phyloP scores from a whole-genome alignment of 2,329 filamentous ascomycete genomes.

The Tolypocladium album region DNA sequence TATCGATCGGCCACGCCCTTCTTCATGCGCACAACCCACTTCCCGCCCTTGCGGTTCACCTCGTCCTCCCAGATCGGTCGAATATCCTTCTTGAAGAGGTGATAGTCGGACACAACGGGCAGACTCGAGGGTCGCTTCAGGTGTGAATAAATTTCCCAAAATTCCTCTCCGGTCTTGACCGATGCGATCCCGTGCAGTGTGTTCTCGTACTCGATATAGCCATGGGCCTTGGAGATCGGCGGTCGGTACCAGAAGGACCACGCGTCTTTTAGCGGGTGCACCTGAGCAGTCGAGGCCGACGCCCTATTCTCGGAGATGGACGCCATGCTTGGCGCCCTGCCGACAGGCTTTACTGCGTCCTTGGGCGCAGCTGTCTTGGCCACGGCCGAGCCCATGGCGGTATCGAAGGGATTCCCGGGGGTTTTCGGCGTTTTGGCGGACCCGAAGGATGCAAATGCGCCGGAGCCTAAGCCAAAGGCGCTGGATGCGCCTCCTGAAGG shows the following conservation, averaged over 20 bases:
- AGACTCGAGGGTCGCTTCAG: constrained; percentile 80
- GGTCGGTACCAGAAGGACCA: constrained; percentile 98
- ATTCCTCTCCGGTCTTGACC: constrained; percentile 76
- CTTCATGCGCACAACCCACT: constrained; percentile 95
- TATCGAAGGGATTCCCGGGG: constrained; percentile 69
- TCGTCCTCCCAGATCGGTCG: constrained; percentile 98
- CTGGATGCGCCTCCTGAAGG: constrained; percentile 58
- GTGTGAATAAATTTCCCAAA: constrained; percentile 82
- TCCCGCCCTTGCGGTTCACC: constrained; percentile 89
- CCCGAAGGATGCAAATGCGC: constrained; percentile 85
- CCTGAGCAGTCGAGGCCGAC: constrained; percentile 26
- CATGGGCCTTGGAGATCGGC: constrained; percentile 89
- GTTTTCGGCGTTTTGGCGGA: constrained; percentile 81
- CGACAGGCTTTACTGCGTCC: constrained; percentile 18
- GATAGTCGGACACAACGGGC: constrained; percentile 91
- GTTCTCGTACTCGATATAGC: constrained; percentile 85
- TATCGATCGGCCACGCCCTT: constrained; percentile 95
- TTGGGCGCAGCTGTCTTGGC: constrained; percentile 19
- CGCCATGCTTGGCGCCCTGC: constrained; percentile 26
- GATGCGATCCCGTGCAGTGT: constrained; percentile 79
- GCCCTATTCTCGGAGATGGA: constrained; percentile 32
- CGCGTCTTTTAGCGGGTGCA: constrained; percentile 59
- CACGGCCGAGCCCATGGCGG: constrained; percentile 43
- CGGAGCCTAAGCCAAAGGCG: constrained; percentile 87
- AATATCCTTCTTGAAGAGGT: constrained; percentile 94